Evolutionary conservation across 2,329 filamentous ascomycete species (phyloP).

Genomic region (Westerdykella sp.): DNA sequence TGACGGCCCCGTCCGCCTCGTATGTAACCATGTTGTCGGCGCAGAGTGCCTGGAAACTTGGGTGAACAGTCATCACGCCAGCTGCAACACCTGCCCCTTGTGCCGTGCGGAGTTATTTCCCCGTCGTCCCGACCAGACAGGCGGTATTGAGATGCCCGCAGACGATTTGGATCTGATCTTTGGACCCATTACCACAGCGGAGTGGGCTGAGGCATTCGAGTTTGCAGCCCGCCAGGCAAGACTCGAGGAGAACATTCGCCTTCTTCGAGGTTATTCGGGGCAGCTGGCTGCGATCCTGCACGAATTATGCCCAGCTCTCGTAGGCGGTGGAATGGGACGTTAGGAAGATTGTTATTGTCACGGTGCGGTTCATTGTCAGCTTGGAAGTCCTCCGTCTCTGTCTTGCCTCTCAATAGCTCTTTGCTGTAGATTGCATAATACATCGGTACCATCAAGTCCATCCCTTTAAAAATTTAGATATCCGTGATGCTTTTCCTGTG

Average conservation of each 20-base stretch:
- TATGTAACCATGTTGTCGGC: background rate
- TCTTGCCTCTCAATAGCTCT: no score
- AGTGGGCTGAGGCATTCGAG: background rate
- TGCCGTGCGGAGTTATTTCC: background rate
- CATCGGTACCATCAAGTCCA: no score
- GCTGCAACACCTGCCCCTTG: background rate
- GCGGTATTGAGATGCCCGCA: background rate
- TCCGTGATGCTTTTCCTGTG: no score
- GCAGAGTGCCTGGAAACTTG: background rate
- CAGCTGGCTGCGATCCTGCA: no score
- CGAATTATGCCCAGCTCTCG: no score
- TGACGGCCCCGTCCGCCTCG: background rate
- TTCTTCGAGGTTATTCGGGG: no score
- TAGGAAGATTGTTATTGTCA: background rate
- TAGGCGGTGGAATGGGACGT: background rate
- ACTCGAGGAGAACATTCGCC: no score
- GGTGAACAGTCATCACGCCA: background rate
- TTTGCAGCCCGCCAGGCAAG: no score
- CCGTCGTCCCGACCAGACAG: background rate
- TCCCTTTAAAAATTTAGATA: no score
- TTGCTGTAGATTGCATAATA: no score
- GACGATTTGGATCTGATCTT: background rate
- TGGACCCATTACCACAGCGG: background rate
- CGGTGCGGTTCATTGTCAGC: background rate
- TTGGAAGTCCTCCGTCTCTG: no score